Conservation (phyloP, 2,329 filamentous ascomycete species). For the Monilinia laxa region DNA sequence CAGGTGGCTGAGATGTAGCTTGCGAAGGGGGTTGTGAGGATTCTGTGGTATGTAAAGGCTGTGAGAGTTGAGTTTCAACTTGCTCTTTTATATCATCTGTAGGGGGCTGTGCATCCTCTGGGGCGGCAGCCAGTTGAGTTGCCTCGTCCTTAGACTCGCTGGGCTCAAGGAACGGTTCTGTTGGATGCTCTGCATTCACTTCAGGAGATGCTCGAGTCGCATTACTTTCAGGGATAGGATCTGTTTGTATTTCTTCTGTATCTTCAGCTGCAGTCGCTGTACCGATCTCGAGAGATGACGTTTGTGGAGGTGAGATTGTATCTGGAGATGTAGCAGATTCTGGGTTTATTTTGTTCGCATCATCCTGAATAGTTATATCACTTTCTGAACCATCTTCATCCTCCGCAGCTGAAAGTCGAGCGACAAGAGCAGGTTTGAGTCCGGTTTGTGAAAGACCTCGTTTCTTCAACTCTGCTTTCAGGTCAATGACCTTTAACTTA, state of each 20-base stretch:
- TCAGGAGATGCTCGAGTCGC: slow-evolving; percentile 11
- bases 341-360: slow-evolving; percentile 30
- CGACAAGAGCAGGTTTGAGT: slow-evolving; percentile 69
- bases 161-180: slow-evolving; percentile 25
- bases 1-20: slow-evolving; percentile 25
- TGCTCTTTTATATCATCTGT: not conserved
- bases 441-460: slow-evolving; percentile 69
- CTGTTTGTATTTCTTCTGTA: not conserved
- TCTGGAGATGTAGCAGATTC: slow-evolving; percentile 34
- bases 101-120: not conserved
- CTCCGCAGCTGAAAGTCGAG: slow-evolving; percentile 55
- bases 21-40: slow-evolving; percentile 25
- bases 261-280: not conserved
- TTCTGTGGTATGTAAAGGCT: slow-evolving; percentile 30
- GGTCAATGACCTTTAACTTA: slow-evolving; percentile 69
- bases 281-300: slow-evolving; percentile 18
- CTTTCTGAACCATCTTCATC: slow-evolving; percentile 41
- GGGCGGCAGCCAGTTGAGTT: not conserved
- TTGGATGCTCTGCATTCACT: not conserved
- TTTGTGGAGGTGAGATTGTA: slow-evolving; percentile 29
- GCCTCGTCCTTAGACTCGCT: not conserved
- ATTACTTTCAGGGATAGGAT: not conserved
- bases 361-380: slow-evolving; percentile 37
- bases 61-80: slow-evolving; percentile 1
- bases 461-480: slow-evolving; percentile 72